Evolutionary conservation across 2,329 filamentous ascomycete genomes (phyloP), one percentile per base, ranked within the genome.

Genomic region (Hysterium pulicare): DNA sequence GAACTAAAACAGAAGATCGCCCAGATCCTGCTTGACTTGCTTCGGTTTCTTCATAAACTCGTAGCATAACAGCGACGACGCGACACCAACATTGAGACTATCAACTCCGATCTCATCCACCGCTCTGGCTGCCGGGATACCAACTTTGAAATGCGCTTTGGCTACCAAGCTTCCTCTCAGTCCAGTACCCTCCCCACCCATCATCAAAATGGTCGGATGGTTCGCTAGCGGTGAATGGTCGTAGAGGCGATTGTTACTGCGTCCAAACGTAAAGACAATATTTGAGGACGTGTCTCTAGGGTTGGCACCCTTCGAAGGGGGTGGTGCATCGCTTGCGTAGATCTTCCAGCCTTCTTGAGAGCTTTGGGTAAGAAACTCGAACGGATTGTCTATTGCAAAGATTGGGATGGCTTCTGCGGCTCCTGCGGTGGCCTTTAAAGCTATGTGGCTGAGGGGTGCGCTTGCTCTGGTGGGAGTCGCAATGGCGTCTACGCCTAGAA

Each of bases 51-150:
- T 76, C 56, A 87, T 61, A 58, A 93, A 88, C 0, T 83, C 74
- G 49, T 83, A 78, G 48, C 83, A 84, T 38, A 97, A 69, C 37
- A 97, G 71, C 1, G 82, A 89, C 5, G 87, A 82, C 1, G 93
- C 91, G 16, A 95, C 90, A 59, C 87, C 89, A 30, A 97, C 93
- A 62, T 98, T 97, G 63, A 98, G 70, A 64, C 90, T 95, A 66
- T 97, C 91, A 2, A 98, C 82, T 1, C 76, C 61, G 52, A 82
- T 62, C 58, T 77, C 61, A 57, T 72, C 48, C 59, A 70, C 32
- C 2, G 55, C 49, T 66, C 76, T 50, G 51, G 69, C 64, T 64
- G 77, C 64, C 64, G 78, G 51, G 41, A 98, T 87, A 5, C 83
- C 76, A 13, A 84, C 71, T 20, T 74, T 71, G 16, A 70, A 70